These are phyloP conservation scores for Piper longum DNA, from an alignment of 164 flowering plant species.

Conservation along the genomic window DNA sequence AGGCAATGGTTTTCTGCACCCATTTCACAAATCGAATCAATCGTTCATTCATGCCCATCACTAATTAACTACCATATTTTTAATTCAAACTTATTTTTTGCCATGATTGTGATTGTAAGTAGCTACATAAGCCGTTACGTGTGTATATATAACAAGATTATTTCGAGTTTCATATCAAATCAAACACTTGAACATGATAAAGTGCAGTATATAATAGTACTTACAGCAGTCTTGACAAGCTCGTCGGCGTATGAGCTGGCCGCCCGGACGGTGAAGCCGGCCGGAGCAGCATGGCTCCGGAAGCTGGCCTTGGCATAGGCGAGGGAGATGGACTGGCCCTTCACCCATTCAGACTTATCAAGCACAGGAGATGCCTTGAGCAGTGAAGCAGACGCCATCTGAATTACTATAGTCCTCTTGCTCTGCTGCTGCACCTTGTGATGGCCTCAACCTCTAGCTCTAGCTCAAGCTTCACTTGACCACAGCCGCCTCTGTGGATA, in stretches of 20 bases:
- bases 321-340: slow-evolving; percentile 64
- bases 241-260: slow-evolving; percentile 48
- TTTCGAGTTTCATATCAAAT: no score
- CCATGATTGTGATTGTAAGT: no score
- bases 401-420: not conserved
- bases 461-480: slow-evolving; percentile 5
- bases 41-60: not conserved
- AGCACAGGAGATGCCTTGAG: slow-evolving; percentile 56
- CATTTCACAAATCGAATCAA: not conserved
- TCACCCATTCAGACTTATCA: slow-evolving; percentile 60
- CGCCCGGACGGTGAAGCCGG: slow-evolving; percentile 51
- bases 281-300: slow-evolving; percentile 23
- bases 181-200: not conserved
- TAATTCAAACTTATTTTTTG: not conserved
- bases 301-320: slow-evolving; percentile 22
- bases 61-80: no score
- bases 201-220: slow-evolving; percentile 2
- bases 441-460: not conserved
- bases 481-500: slow-evolving; percentile 13
- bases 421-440: not conserved
- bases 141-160: no score
- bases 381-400: slow-evolving; percentile 54
- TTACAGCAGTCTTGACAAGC: slow-evolving; percentile 88
- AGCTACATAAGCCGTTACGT: no score
- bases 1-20: slow-evolving; percentile 55